These are phyloP conservation scores for Ceratocystis cubensis DNA, from an alignment of 2,329 filamentous ascomycete genomes.

Conservation along the genomic window DNA sequence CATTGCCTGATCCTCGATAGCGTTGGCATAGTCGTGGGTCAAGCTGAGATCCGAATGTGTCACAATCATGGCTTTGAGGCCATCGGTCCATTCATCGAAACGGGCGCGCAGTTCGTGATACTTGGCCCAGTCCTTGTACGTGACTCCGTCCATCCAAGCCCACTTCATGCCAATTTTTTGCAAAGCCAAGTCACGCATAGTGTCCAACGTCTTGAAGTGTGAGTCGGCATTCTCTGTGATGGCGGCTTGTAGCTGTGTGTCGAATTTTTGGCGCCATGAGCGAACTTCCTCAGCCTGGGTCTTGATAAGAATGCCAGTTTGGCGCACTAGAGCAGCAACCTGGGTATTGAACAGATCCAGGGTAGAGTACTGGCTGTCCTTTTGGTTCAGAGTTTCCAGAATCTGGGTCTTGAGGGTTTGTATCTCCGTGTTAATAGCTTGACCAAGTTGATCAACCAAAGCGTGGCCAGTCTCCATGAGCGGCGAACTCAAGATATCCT, in stretches of 20 bases:
- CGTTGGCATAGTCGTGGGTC: conserved; percentile 54
- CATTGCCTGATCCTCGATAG: conserved; percentile 71
- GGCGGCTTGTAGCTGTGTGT: conserved; percentile 53
- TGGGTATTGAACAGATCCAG: conserved; percentile 34
- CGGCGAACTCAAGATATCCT: conserved; percentile 26
- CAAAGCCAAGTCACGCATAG: conserved; percentile 69
- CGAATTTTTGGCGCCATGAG: conserved; percentile 61
- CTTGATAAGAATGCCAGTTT: conserved; percentile 61
- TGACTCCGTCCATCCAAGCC: conserved; percentile 91
- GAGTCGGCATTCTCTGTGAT: conserved; percentile 63
- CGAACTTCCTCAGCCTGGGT: conserved; percentile 64
- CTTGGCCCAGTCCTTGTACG: conserved; percentile 94
- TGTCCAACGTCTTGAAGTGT: conserved; percentile 70
- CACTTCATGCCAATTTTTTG: conserved; percentile 89
- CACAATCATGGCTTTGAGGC: conserved; percentile 64
- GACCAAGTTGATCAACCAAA: conserved; percentile 56
- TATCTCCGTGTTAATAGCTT: conserved; percentile 52
- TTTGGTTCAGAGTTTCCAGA: conserved; percentile 44
- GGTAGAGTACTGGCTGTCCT: conserved; percentile 38
- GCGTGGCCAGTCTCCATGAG: conserved; percentile 51
- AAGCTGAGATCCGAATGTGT: conserved; percentile 57
- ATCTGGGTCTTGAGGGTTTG: conserved; percentile 47
- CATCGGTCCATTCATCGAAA: conserved; percentile 71
- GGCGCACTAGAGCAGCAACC: conserved; percentile 40
- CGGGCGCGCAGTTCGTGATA: conserved; percentile 79